Evolutionary conservation across 1,139 yeast species (phyloP), one percentile per base, ranked within the genome.

Genomic region (Saccharomyces hybrid): DNA sequence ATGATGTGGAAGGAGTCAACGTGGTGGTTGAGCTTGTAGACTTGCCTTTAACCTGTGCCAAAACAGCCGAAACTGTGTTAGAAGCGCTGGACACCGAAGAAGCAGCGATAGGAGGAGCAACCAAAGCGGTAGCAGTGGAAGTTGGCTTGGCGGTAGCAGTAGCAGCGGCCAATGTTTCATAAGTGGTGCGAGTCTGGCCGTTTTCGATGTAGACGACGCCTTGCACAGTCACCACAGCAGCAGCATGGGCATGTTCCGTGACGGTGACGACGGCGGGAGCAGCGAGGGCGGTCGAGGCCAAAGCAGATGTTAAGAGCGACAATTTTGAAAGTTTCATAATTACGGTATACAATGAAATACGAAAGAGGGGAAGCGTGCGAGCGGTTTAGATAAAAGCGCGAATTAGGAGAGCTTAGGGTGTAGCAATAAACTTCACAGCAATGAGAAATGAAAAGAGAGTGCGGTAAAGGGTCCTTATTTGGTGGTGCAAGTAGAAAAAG

Each of bases 231-330:
- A 62, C 65, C 20, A 61, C 56, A 26, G 59, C 61, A 26, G 56
- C 56, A n/a, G 47, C 52, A 51, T 63, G 67, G 23, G 54, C 64
- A 49, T 64, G 67, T 50, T 63, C 59, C 6, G 72, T 70, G 56
- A 66, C 65, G 44, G 72, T 70, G 56, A 68, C 69, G 42, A 62
- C 69, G 46, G 66, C 71, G 55, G 71, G 72, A 41, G 71, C 72
- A 53, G 70, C 73, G 16, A 67, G 34, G 26, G 66, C 71, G 51
- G 68, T 57, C 47, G 70, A 65, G 50, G 71, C 64, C 29, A 68
- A 57, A 53, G 71, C 64, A 42, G 70, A 16, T 38, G 42, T 38
- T 38, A 38, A 38, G 42, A 38, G 9, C 25, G 42, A 16, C 5
- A 38, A 8, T 38, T 38, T 38, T 16, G 42, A 38, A 38, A 38